Base-by-base conservation (phyloP, 2,329 filamentous ascomycete genomes). In the Xylaria polymorpha region DNA sequence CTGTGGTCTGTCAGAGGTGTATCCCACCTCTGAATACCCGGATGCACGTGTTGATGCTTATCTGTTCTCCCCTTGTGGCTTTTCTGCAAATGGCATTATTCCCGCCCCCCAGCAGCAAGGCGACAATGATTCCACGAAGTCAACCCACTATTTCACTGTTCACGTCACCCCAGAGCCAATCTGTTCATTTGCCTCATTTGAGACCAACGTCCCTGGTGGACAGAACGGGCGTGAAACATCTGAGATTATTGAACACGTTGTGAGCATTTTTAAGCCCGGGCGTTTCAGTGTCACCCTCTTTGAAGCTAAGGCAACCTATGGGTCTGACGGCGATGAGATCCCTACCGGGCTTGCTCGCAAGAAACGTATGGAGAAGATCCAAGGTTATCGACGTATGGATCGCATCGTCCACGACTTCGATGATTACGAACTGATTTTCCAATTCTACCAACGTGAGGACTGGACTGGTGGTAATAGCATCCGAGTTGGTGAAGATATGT, bases 371-470 rank as follows among this genome's bases (percentile, higher is more conserved):
- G 94, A 98, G 76, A 85, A 86, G 60, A 92, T 99, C 74, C 85
- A 88, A 69, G 96, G 96, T 1, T 99, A 99, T 80, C 89, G 92
- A 69, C 89, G 96, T 22, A 88, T 98, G 62, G 96, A 99, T 80
- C 91, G 94, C 64, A 98, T 99, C 73, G 94, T 99, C 60, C 96
- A 99, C 80, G 94, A 98, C 77, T 91, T 99, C 75, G 95, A 99
- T 78, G 96, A 97, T 62, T 99, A 99, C 78, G 94, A 98, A 80
- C 86, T 99, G 44, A 92, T 99, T 55, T 99, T 99, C 84, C 89
- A 95, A 68, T 98, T 97, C 85, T 99, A 97, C 79, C 94, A 98
- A 84, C 89, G 93, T 68, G 90, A 97, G 74, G 95, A 92, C 76
- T 98, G 88, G 87, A 79, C 82, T 57, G 86, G 86, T 12, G 82